A percentile compares a stretch with the other conserved stretches of the same genome.
Conservation (phyloP, 2,329 filamentous ascomycete genomes). For the Penicillium capsulatum region DNA sequence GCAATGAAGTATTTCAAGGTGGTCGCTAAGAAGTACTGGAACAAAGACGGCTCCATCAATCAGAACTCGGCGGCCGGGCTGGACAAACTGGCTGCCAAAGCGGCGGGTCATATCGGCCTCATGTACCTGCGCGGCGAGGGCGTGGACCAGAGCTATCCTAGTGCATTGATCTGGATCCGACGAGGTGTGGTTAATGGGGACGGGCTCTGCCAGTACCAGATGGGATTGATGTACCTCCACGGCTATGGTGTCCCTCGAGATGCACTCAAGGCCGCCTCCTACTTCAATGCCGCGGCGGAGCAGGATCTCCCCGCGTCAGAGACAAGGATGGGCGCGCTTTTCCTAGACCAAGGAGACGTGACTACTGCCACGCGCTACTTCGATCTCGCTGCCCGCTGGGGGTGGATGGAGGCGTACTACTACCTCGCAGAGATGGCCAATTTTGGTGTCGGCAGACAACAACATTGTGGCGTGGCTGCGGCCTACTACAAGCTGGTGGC, state of each 20-base stretch:
- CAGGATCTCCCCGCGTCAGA: constrained; percentile 77
- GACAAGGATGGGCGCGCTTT: constrained; percentile 75
- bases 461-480: constrained; percentile 70
- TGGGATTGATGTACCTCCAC: constrained; percentile 78
- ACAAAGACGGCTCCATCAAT: constrained; percentile 67
- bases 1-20: constrained; percentile 78
- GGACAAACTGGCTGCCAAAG: constrained; percentile 75
- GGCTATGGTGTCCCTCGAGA: constrained; percentile 71
- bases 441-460: constrained; percentile 73
- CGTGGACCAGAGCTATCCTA: constrained; percentile 69
- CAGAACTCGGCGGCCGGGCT: constrained; percentile 66
- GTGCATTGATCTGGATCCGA: constrained; percentile 77
- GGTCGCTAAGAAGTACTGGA: constrained; percentile 79
- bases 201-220: constrained; percentile 75
- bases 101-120: constrained; percentile 79
- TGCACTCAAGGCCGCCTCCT: constrained; percentile 65
- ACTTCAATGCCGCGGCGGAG: constrained; percentile 74
- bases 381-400: constrained; percentile 75
- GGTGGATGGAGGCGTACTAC: constrained; percentile 84
- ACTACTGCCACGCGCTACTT: constrained; percentile 78
- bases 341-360: constrained; percentile 85
- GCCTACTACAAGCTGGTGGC: constrained; percentile 79
- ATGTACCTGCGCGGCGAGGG: constrained; percentile 90
- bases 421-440: constrained; percentile 85
- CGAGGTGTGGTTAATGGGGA: constrained; percentile 72